These are phyloP conservation scores for Ceratocystis colombiana DNA, from an alignment of 2,329 filamentous ascomycete genomes.

Conservation along the genomic window DNA sequence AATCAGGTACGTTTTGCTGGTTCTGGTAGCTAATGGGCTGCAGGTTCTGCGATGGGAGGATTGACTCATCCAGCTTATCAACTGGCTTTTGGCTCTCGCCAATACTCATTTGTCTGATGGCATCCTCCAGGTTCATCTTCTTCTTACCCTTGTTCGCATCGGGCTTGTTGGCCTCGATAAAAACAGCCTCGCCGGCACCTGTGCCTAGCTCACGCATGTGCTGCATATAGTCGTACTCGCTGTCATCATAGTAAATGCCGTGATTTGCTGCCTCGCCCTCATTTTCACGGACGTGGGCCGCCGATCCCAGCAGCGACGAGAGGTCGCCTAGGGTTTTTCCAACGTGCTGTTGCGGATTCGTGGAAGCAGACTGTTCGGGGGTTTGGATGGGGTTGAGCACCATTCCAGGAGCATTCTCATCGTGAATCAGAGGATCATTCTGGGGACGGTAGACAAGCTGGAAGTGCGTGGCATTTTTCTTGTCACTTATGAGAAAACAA, in stretches of 20 bases:
- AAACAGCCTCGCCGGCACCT: constrained; percentile 61
- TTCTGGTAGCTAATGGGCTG: constrained; percentile 73
- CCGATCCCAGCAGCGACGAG: constrained; percentile 60
- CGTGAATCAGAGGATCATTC: constrained; percentile 94
- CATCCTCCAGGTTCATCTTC: constrained; percentile 74
- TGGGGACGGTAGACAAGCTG: constrained; percentile 91
- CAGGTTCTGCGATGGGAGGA: constrained; percentile 70
- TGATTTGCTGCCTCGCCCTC: constrained; percentile 93
- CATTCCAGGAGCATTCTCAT: constrained; percentile 78
- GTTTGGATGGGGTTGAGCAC: constrained; percentile 62
- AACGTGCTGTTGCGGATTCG: constrained; percentile 28
- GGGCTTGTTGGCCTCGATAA: constrained; percentile 62
- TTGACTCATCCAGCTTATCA: constrained; percentile 59
- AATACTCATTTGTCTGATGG: constrained; percentile 54
- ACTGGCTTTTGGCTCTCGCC: constrained; percentile 38
- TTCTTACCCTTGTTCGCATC: constrained; percentile 55
- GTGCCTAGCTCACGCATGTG: constrained; percentile 81
- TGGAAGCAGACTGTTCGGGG: constrained; percentile 34
- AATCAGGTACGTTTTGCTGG: constrained; percentile 86
- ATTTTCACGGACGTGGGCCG: constrained; percentile 63
- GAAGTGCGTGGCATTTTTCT: constrained; percentile 87
- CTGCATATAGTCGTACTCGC: constrained; percentile 98
- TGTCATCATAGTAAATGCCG: constrained; percentile 90
- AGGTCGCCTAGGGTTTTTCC: constrained; percentile 64
- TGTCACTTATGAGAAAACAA: constrained; percentile 46